Evolutionary conservation across 2,329 filamentous ascomycete species (phyloP), one percentile per base, ranked within the genome.

Genomic region (Penicillium sp.): DNA sequence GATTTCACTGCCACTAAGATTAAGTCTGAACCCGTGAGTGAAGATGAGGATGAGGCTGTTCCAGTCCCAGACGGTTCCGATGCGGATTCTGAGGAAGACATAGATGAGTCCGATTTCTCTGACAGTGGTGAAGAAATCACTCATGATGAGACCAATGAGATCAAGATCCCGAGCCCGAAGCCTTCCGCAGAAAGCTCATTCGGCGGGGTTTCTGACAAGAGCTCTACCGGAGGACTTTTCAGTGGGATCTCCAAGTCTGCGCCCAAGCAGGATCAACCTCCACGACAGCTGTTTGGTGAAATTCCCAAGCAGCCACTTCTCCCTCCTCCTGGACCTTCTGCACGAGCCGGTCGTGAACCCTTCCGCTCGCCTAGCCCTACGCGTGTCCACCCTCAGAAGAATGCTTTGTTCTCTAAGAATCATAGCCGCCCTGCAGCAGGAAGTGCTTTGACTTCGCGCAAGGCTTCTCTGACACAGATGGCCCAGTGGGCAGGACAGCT

Each of bases 281-380:
- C 67, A 18, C 64, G 66, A 29, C 65, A 65, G 21, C 57, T 79
- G 21, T 79, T 79, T 57, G 76, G 76, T 16, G 76, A 79, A 55
- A 69, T 78, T 33, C 56, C 65, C 9, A 71, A 74, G 51, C 58
- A 62, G 42, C 59, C 74, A 62, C 18, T 60, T 65, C 38, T 73
- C 72, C 49, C 71, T 73, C 49, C 71, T 28, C 61, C 73, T 29
- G 56, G 44, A 31, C 66, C 73, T 4, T 65, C 69, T 23, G 55
- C 65, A 31, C 63, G 69, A 56, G 57, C 24, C 29, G 60, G 59
- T 38, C 62, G 59, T 21, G 68, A 75, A 56, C 69, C 67, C 47
- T 74, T 74, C 23, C 68, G 76, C 24, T 79, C 76, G 9, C 76
- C 76, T 4, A 79, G 76, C 50, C 76, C 77, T 8, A 67, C 76